Evolutionary conservation across 352 stramenopile genomes (phyloP).

Genomic region (Globisporangium splendens): DNA sequence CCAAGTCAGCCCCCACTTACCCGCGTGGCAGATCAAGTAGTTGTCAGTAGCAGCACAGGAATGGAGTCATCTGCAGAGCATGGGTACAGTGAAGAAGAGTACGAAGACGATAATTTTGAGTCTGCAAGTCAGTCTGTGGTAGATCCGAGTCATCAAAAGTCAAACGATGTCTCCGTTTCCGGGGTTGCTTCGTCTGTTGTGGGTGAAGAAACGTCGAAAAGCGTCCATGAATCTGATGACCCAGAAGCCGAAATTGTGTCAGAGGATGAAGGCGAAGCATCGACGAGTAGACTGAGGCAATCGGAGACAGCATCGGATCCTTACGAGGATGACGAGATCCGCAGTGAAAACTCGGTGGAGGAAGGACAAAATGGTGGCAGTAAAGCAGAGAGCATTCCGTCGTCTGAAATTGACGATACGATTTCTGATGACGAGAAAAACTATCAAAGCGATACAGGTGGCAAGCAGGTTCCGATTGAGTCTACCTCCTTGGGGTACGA

Average conservation of each 20-base stretch:
- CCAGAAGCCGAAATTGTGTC: conserved; percentile 15
- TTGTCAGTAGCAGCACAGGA: not conserved
- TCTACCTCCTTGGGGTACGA: conserved; percentile 28
- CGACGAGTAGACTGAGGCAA: not conserved
- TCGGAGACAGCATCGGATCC: not conserved
- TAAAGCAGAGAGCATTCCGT: conserved; percentile 1
- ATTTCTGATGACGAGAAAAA: not conserved
- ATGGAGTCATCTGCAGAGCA: conserved; percentile 1
- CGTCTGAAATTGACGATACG: not conserved
- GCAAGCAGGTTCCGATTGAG: not conserved
- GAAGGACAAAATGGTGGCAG: conserved; percentile 1
- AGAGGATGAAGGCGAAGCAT: not conserved
- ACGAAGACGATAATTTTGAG: conserved; percentile 45
- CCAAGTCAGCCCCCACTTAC: no score
- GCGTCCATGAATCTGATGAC: conserved; percentile 9
- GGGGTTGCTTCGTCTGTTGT: not conserved
- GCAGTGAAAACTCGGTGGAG: not conserved
- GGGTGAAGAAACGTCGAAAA: conserved; percentile 5
- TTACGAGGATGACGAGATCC: conserved; percentile 7
- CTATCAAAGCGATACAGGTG: not conserved
- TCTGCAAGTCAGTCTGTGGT: conserved; percentile 19
- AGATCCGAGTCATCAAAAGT: not conserved
- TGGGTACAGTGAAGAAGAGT: conserved; percentile 26
- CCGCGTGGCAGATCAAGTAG: no score
- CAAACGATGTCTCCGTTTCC: not conserved